Evolutionary conservation across 306 rosid species (phyloP).

Genomic region (Castanea sativa): DNA sequence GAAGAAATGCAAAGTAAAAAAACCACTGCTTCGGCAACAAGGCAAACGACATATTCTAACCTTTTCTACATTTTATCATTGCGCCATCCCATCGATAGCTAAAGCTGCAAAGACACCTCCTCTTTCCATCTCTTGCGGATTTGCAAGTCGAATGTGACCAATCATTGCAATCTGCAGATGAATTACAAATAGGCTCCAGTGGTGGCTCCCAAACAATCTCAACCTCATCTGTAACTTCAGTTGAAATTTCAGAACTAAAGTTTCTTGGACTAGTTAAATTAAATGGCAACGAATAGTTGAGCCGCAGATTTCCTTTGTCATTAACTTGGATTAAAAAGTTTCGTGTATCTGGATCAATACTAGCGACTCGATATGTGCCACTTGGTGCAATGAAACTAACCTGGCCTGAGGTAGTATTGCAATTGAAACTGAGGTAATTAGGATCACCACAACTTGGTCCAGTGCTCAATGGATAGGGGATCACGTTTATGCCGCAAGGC

Average conservation of each 20-base stretch:
- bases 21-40: no score
- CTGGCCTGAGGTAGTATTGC: constrained; percentile 1
- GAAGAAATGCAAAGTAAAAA: no score
- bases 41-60: background rate
- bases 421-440: constrained; percentile 23
- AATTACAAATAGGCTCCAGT: constrained; percentile 25
- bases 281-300: constrained; percentile 2
- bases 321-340: no score
- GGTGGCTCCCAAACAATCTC: constrained; percentile 31
- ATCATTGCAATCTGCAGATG: constrained; percentile 6
- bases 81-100: constrained; percentile 21
- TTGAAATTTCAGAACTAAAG: no score
- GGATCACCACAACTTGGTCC: constrained; percentile 46
- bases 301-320: no score
- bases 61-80: constrained; percentile 19
- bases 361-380: constrained; percentile 1
- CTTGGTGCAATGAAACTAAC: constrained; percentile 16
- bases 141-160: constrained; percentile 44
- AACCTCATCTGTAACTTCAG: background rate
- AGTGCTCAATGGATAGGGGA: constrained; percentile 60
- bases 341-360: background rate
- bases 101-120: constrained; percentile 33
- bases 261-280: background rate
- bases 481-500: constrained; percentile 40
- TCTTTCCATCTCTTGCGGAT: background rate